These are phyloP conservation scores for Colletotrichum sp. DNA, from an alignment of 2,329 filamentous ascomycete species.

Conservation along the genomic window DNA sequence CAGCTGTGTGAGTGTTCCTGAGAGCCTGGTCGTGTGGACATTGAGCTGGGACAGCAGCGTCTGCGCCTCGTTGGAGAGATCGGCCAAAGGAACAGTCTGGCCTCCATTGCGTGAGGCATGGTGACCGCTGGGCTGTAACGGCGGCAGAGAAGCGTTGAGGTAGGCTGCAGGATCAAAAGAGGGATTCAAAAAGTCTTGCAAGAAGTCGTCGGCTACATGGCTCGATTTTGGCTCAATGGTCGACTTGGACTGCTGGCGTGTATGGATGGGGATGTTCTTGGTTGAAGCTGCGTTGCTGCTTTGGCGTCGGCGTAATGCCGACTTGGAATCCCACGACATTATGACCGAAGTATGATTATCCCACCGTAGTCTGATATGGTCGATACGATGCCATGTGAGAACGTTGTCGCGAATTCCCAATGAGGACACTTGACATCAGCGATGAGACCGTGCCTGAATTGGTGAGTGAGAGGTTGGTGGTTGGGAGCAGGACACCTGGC, in stretches of 20 bases:
- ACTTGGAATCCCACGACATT: conserved; percentile 47
- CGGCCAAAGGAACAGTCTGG: conserved; percentile 66
- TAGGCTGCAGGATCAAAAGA: conserved; percentile 85
- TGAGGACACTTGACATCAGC: background rate
- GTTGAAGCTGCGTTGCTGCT: conserved; percentile 48
- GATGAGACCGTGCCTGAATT: background rate
- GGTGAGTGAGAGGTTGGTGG: background rate
- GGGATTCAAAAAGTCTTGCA: conserved; percentile 76
- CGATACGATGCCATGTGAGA: background rate
- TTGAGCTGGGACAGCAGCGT: conserved; percentile 86
- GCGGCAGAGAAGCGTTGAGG: conserved; percentile 79
- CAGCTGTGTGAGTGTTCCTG: conserved; percentile 81
- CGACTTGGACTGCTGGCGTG: conserved; percentile 40
- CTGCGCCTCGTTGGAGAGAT: conserved; percentile 82
- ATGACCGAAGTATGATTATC: background rate
- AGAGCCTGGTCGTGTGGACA: conserved; percentile 84
- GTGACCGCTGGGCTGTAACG: conserved; percentile 56
- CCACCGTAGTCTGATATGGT: too few species aligned
- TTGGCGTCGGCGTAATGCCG: conserved; percentile 47
- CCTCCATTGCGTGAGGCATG: conserved; percentile 23
- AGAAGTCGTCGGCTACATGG: conserved; percentile 73
- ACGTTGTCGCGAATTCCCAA: background rate
- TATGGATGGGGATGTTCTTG: conserved; percentile 45
- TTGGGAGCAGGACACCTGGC: background rate
- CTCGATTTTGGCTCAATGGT: conserved; percentile 56